phyloP scores from a whole-genome alignment of 2,329 filamentous ascomycete genomes.

The Alternaria longipes region DNA sequence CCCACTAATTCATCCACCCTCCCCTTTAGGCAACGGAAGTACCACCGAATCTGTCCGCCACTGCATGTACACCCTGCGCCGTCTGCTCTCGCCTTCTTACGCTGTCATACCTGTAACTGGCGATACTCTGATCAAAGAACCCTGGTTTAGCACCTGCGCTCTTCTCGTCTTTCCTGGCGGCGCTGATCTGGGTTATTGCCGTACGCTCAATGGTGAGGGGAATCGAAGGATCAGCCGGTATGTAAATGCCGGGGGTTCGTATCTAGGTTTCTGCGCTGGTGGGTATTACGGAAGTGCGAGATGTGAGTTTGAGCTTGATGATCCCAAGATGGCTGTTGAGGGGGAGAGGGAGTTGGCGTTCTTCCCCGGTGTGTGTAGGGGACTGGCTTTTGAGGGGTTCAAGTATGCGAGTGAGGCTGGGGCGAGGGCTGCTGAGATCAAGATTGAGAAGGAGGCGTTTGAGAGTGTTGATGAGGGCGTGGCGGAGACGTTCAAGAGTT shows the following conservation, averaged over 20 bases:
- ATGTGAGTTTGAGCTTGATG: slow-evolving; percentile 93
- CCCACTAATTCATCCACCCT: not conserved
- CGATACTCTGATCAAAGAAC: slow-evolving; percentile 83
- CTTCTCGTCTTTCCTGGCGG: slow-evolving; percentile 92
- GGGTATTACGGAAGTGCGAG: slow-evolving; percentile 84
- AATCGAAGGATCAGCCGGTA: slow-evolving; percentile 86
- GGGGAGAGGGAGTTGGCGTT: slow-evolving; percentile 86
- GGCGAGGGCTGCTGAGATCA: slow-evolving; percentile 75
- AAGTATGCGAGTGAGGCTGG: slow-evolving; percentile 89
- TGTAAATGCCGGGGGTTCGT: slow-evolving; percentile 83
- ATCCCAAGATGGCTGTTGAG: slow-evolving; percentile 81
- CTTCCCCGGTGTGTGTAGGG: slow-evolving; percentile 86
- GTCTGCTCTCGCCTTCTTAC: slow-evolving; percentile 88
- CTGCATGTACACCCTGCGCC: slow-evolving; percentile 84
- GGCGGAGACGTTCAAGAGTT: slow-evolving; percentile 73
- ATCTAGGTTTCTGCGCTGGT: slow-evolving; percentile 92
- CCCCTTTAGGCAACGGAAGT: slow-evolving; percentile 75
- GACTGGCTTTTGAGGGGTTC: slow-evolving; percentile 88
- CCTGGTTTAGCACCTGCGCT: slow-evolving; percentile 87
- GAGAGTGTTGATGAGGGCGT: slow-evolving; percentile 57
- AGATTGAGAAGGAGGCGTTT: slow-evolving; percentile 70
- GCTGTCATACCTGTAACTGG: slow-evolving; percentile 88
- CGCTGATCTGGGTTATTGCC: slow-evolving; percentile 92
- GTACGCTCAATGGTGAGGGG: slow-evolving; percentile 84
- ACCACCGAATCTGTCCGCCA: slow-evolving; percentile 90